These are phyloP conservation scores for Silene uniflora DNA, from an alignment of 148 eudicot species.

Conservation along the genomic window DNA sequence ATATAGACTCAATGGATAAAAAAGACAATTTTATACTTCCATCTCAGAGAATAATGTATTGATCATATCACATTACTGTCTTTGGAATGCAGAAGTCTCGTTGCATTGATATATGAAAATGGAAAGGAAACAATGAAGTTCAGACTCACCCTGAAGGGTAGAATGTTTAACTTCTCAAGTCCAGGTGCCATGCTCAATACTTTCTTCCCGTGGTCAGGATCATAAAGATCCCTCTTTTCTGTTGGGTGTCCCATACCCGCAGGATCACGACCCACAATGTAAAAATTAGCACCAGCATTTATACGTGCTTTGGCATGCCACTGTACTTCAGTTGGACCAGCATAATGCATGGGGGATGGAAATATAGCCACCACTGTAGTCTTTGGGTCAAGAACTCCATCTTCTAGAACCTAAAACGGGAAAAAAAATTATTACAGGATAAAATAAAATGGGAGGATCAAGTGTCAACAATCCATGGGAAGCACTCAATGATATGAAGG, in stretches of 20 bases:
- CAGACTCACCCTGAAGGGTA: conserved; percentile 69
- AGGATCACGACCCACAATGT: conserved; percentile 89
- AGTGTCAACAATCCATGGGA: not conserved
- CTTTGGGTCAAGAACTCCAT: conserved; percentile 77
- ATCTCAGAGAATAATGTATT: not conserved
- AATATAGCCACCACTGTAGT: conserved; percentile 84
- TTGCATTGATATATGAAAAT: not conserved
- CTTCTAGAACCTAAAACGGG: conserved; percentile 63
- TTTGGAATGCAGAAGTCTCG: not conserved
- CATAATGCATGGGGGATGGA: conserved; percentile 94
- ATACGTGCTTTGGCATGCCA: conserved; percentile 95
- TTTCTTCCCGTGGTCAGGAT: conserved; percentile 91
- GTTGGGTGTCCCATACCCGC: conserved; percentile 89
- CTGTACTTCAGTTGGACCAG: conserved; percentile 90
- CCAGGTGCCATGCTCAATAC: conserved; percentile 91
- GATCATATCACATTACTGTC: not conserved
- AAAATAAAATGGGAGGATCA: not conserved
- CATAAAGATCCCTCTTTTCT: conserved; percentile 80
- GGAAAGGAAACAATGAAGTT: not conserved
- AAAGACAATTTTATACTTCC: not conserved
- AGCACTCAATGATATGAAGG: no score
- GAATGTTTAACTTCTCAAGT: conserved; percentile 69
- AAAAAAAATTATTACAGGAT: not conserved
- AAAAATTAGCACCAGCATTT: conserved; percentile 92
- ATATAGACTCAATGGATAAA: not conserved